A percentile compares a stretch with the other conserved stretches of the same genome.
phyloP scores from a whole-genome alignment of 192 early-diverging fungal genomes.

The Chytriomyces confervae region DNA sequence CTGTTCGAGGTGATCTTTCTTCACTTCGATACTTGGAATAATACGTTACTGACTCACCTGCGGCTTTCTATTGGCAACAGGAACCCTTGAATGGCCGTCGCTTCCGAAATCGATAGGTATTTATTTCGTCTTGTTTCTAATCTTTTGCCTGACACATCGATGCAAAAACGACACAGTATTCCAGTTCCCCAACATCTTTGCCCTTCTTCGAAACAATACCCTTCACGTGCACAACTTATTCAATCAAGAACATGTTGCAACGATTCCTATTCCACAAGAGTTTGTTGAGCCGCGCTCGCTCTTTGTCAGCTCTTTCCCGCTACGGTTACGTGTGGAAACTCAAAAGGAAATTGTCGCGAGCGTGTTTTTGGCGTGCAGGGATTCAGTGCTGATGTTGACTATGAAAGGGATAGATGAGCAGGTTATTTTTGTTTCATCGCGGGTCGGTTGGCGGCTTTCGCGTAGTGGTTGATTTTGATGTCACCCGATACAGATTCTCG shows the following conservation, averaged over 20 bases:
- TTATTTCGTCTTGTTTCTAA: constrained; percentile 3
- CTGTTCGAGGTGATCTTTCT: constrained; percentile 69
- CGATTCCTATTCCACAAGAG: constrained; percentile 42
- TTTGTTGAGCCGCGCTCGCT: constrained; percentile 40
- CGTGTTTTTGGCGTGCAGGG: constrained; percentile 61
- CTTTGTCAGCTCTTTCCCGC: constrained; percentile 54
- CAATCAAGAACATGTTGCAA: constrained; percentile 68
- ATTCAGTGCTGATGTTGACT: constrained; percentile 64
- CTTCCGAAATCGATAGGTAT: constrained; percentile 60
- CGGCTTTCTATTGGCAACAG: constrained; percentile 24
- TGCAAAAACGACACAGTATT: constrained; percentile 51
- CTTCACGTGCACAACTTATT: constrained; percentile 80
- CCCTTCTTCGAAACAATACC: constrained; percentile 67
- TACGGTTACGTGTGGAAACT: constrained; percentile 24
- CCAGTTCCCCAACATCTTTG: constrained; percentile 77
- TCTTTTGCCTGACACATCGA: not conserved
- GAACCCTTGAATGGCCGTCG: constrained; percentile 60
- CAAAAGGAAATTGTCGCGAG: not conserved
- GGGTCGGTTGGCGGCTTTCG: constrained; percentile 1
- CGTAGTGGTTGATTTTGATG: not conserved
- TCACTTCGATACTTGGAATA: constrained; percentile 44
- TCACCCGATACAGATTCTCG: constrained; percentile 42
- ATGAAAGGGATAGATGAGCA: constrained; percentile 66
- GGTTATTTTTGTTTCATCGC: constrained; percentile 36
- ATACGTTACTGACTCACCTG: not conserved